phyloP scores from a whole-genome alignment of 805 yeast species.

The Wickerhamiella parazyma region DNA sequence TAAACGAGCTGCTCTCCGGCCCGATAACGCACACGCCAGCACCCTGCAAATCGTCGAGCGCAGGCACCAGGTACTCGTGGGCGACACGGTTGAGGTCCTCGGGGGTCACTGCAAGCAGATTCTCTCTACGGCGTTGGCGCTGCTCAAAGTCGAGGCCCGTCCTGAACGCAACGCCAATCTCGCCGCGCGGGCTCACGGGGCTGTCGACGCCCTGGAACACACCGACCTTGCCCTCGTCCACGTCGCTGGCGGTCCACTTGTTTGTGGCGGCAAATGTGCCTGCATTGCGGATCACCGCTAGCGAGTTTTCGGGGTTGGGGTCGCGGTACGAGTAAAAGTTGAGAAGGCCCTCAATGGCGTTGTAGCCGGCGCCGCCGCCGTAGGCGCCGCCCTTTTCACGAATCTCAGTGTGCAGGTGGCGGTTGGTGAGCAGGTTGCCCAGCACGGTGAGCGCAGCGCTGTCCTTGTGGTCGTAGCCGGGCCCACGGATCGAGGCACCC shows the following conservation, averaged over 20 bases:
- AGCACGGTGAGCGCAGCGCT: constrained; percentile 78
- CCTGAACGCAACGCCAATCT: constrained; percentile 54
- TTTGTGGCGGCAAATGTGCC: constrained; percentile 36
- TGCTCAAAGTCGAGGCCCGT: constrained; percentile 63
- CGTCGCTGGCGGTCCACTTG: constrained; percentile 48
- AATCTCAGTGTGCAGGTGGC: constrained; percentile 73
- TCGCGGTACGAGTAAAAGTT: constrained; percentile 86
- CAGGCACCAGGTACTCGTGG: constrained; percentile 42
- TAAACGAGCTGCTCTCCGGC: constrained; percentile 10
- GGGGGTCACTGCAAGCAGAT: constrained; percentile 50
- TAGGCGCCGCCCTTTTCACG: constrained; percentile 97
- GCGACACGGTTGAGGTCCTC: constrained; percentile 51
- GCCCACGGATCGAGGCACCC: constrained; percentile 53
- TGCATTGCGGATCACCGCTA: constrained; percentile 42
- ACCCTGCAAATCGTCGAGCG: constrained; percentile 1
- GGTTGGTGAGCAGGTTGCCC: constrained; percentile 67
- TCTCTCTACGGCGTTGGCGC: constrained; percentile 68
- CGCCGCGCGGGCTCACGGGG: constrained; percentile 67
- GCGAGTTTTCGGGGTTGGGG: constrained; percentile 67
- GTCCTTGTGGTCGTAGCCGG: constrained; percentile 52
- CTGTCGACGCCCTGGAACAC: constrained; percentile 88
- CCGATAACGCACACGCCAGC: constrained; percentile 18
- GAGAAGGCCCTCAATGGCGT: constrained; percentile 67
- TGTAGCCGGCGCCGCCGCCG: constrained; percentile 86
- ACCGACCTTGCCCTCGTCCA: constrained; percentile 81